Evolutionary conservation across 2,329 filamentous ascomycete genomes (phyloP).

Genomic region (Plectosphaerella plurivora): DNA sequence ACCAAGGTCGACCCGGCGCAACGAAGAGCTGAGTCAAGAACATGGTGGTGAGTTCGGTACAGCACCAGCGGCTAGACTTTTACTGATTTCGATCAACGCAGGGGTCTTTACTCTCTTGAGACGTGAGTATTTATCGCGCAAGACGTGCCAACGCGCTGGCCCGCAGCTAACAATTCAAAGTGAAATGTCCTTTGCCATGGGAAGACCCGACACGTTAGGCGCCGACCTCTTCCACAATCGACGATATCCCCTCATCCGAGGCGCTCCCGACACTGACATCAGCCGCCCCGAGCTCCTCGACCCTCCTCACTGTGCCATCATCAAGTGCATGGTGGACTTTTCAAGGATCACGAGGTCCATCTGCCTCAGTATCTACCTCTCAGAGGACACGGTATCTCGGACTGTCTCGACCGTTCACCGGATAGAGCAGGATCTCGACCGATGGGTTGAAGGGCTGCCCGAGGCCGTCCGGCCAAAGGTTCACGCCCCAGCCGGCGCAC

Average conservation of each 20-base stretch:
- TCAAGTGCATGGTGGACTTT: constrained; percentile 20
- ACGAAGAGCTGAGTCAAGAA: constrained; percentile 31
- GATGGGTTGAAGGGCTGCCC: constrained; percentile 16
- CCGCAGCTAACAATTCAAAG: constrained; percentile 14
- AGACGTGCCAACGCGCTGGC: too few species aligned
- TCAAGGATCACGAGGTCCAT: constrained; percentile 19
- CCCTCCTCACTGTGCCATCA: constrained; percentile 19
- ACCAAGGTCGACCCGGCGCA: constrained; percentile 26
- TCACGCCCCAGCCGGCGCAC: not conserved
- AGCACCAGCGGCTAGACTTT: fast-evolving
- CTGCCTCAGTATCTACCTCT: constrained; percentile 17
- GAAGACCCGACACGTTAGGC: constrained; percentile 41
- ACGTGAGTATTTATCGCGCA: constrained; percentile 23
- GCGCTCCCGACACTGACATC: constrained; percentile 3
- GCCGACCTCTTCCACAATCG: constrained; percentile 44
- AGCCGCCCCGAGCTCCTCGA: constrained; percentile 12
- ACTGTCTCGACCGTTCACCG: constrained; percentile 16
- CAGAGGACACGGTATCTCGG: constrained; percentile 11
- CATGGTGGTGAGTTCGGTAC: constrained; percentile 35
- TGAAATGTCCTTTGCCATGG: constrained; percentile 43
- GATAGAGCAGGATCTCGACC: constrained; percentile 16
- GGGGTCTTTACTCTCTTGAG: constrained; percentile 38
- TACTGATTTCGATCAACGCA: constrained; percentile 9
- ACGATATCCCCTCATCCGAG: constrained; percentile 17
- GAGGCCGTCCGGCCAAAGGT: constrained; percentile 15